Base-by-base conservation (phyloP, 2,329 filamentous ascomycete genomes). In the Botryotinia calthae region DNA sequence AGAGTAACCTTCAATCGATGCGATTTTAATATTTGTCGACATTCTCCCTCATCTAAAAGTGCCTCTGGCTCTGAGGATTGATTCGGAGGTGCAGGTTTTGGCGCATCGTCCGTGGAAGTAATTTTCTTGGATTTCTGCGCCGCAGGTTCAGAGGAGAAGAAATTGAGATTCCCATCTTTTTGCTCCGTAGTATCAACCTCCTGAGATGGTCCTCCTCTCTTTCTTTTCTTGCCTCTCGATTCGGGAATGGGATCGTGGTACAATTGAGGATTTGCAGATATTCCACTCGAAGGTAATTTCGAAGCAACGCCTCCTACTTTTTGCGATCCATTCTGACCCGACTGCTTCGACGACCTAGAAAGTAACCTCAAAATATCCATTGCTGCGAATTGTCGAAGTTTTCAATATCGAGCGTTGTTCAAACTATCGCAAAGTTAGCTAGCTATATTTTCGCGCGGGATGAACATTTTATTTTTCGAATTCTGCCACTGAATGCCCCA, bases 1-100 rank as follows among this genome's bases (percentile, higher is more conserved):
- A 97, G 84, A 0, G 92, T 93, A 56, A 97, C 87, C 82, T 97
- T 97, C 76, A 98, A 85, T 76, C 94, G 92, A 82, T 97, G 94
- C 72, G 90, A 91, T 74, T 90, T 90, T 74, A 97, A 83, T 18
- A 95, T 85, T 74, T 90, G 88, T 77, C 91, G 90, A 77, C 93
- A 91, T 80, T 95, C 89, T 72, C 91, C 90, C 78, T 92, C 87
- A 77, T 89, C 88, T 77, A 94, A 85, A 42, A 80, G 63, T 54
- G 74, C 80, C 28, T 77, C 54, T 16, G 63, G 25, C 42, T 61
- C 69, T 42, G 48, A 66, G 51, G 77, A 20, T 16, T 37, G 61
- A 70, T 71, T 31, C 69, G 37, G 28, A 61, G 70, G 44, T 40
- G 72, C 58, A 22, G 61, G n/a, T 40, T 70, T 70, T 28, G 65